These are phyloP conservation scores for Fomitopsis pinicola DNA, from an alignment of 1,284 basidiomycete species.

Conservation along the genomic window DNA sequence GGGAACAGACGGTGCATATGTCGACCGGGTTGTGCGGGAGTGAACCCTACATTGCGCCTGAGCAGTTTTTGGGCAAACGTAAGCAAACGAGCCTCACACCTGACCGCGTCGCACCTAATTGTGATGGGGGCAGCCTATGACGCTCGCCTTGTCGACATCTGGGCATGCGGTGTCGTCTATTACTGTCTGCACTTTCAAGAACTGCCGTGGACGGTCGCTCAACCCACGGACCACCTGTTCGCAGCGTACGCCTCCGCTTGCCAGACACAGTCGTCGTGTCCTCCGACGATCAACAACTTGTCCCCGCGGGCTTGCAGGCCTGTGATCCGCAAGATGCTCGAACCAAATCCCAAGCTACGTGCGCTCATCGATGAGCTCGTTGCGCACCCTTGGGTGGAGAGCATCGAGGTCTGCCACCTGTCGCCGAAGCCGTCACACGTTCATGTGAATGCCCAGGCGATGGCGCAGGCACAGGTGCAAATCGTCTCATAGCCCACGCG, in stretches of 20 bases:
- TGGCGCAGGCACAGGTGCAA: slow-evolving; percentile 24
- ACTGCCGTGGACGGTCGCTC: slow-evolving; percentile 95
- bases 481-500: slow-evolving; percentile 11
- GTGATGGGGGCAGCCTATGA: slow-evolving; percentile 75
- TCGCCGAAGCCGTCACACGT: slow-evolving; percentile 60
- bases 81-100: slow-evolving; percentile 38
- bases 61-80: slow-evolving; percentile 96
- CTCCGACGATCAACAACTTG: slow-evolving; percentile 83
- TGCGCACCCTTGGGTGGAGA: slow-evolving; percentile 78
- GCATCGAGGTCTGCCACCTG: slow-evolving; percentile 73
- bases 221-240: slow-evolving; percentile 81
- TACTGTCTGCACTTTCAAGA: slow-evolving; percentile 98
- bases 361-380: slow-evolving; percentile 83
- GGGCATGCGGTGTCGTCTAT: slow-evolving; percentile 96
- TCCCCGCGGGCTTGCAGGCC: slow-evolving; percentile 83
- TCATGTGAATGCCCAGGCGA: slow-evolving; percentile 37
- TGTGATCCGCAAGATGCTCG: slow-evolving; percentile 91
- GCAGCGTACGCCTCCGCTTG: slow-evolving; percentile 78
- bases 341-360: slow-evolving; percentile 86
- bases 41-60: slow-evolving; percentile 98
- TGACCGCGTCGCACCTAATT: slow-evolving; percentile 24
- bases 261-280: slow-evolving; percentile 43
- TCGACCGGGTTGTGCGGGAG: slow-evolving; percentile 96
- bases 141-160: slow-evolving; percentile 94
- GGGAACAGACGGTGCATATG: slow-evolving; percentile 97